Evolutionary conservation across 148 eudicot genomes (phyloP), one percentile per base, ranked within the genome.

Genomic region (Beta vulgaris): DNA sequence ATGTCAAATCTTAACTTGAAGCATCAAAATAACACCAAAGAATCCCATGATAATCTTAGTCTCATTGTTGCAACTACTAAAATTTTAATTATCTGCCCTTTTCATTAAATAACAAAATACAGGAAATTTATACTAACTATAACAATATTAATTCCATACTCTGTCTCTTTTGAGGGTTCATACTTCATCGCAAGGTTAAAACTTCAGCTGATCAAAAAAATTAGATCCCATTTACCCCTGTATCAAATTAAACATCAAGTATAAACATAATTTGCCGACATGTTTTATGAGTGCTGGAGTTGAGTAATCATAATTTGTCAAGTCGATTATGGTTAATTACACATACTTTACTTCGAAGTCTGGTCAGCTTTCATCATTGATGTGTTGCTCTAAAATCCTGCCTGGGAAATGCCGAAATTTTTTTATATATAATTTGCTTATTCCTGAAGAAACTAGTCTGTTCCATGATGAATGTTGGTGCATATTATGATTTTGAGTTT

Each of bases 301-400:
- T 67, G 53, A 40, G 51, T 43, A 35, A 77, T 49, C 16, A 72
- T 72, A 65, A 73, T 73, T 46, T 73, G 57, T 35, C 54, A 73
- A 59, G 55, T 76, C 71, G 71, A 21, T 37, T 18, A 54, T 53
- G 39, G 82, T 59, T 68, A 44, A 42, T 39, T 51, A 53, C 16
- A 53, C 58, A 80, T 74, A 75, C 82, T 79, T 79, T 28, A 70
- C 78, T 80, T 80, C 62, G 67, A 80, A 80, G 82, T 71, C 39
- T 61, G 58, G 65, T 70, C 43, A 74, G 69, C 35, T 51, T 64
- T 74, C 64, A 79, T 79, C 68, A 79, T 74, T 78, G 68, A 34
- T 28, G 31, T 28, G 46, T n/a, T 23, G 23, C 40, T 37, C 23
- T 66, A 71, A 71, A 44, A 67, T 77, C 43, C 37, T 43, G 77